These are phyloP conservation scores for Alternaria gaisen DNA, from an alignment of 2,329 filamentous ascomycete genomes.

Conservation along the genomic window DNA sequence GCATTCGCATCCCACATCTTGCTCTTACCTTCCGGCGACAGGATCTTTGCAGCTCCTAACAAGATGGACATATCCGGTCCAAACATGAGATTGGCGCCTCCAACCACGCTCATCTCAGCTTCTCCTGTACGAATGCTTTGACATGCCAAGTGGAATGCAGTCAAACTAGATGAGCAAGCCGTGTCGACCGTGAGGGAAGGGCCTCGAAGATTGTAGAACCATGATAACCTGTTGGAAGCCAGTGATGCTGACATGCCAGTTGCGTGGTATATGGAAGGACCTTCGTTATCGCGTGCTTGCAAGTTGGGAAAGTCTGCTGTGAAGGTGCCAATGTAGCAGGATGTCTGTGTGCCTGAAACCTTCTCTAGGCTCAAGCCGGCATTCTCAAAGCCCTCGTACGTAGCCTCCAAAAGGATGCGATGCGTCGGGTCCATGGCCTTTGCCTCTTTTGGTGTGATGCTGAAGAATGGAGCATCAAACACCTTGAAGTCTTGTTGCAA, in stretches of 20 bases:
- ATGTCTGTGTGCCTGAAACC: slow-evolving; percentile 28
- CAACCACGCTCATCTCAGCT: slow-evolving; percentile 45
- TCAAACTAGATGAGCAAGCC: slow-evolving; percentile 31
- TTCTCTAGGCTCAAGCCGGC: slow-evolving; percentile 22
- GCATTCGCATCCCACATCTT: slow-evolving; percentile 41
- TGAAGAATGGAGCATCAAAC: slow-evolving; percentile 39
- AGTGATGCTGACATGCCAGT: slow-evolving; percentile 20
- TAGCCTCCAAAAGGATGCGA: slow-evolving; percentile 33
- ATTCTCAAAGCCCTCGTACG: slow-evolving; percentile 36
- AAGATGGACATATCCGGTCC: slow-evolving; percentile 21
- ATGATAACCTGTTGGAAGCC: slow-evolving; percentile 25
- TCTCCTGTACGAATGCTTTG: slow-evolving; percentile 40
- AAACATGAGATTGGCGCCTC: slow-evolving; percentile 50
- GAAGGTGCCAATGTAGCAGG: slow-evolving; percentile 30
- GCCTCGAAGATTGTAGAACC: slow-evolving; percentile 35
- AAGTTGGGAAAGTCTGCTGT: slow-evolving; percentile 30
- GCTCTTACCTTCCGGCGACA: slow-evolving; percentile 32
- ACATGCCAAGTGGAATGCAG: slow-evolving; percentile 31
- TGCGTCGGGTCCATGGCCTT: slow-evolving; percentile 39
- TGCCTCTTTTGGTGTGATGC: slow-evolving; percentile 28
- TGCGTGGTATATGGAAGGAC: slow-evolving; percentile 24
- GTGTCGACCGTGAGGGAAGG: slow-evolving; percentile 34
- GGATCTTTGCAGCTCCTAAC: slow-evolving; percentile 10
- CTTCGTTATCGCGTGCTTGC: slow-evolving; percentile 23
- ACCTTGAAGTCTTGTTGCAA: slow-evolving; percentile 27